Base-by-base conservation (phyloP, 2,329 filamentous ascomycete genomes). In the Rutstroemia sp. region DNA sequence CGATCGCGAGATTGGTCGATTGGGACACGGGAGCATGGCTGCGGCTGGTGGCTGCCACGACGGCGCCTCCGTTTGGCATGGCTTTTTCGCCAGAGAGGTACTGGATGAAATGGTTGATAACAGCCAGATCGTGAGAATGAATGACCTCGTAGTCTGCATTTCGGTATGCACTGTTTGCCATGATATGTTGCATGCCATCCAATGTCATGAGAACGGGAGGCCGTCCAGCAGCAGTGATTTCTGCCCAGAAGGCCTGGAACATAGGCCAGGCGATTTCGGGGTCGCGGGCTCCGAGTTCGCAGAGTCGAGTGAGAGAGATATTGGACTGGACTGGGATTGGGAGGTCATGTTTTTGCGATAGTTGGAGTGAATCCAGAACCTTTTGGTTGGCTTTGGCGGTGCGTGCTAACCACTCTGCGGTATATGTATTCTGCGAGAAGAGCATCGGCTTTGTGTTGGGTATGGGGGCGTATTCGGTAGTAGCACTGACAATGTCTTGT, bases 341-440 rank as follows among this genome's bases (percentile, higher is more conserved):
- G 38, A 91, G 76, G 45, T 78, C 75, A n/a, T 73, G 69, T 84
- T 80, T 58, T 74, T 74, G 49, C 75, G 70, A 71, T 38, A 81
- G 70, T 61, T 73, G 72, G 46, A 79, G 70, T 51, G 71, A 70
- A 37, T 74, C 75, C 6, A 97, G 79, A 42, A 94, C 71, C 2
- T 74, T 67, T 38, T 77, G 74, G 74, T 96, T 96, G 61, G 90
- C 86, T 65, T 85, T 82, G 62, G 79, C 75, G 54, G 94, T 87
- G 66, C 82, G 83, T 59, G 81, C 78, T 61, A 99, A 80, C 60
- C 96, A 80, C 64, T 82, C 81, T 49, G 91, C 80, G 34, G 82
- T 86, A 71, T 92, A 94, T 48, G 81, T 78, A 38, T 88, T 87
- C 75, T 97, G 94, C 59, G 84, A 79, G 75, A 92, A 97, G 65